These are phyloP conservation scores for Papiliotrema nemorosa DNA, from an alignment of 1,284 basidiomycete genomes.

Conservation along the genomic window DNA sequence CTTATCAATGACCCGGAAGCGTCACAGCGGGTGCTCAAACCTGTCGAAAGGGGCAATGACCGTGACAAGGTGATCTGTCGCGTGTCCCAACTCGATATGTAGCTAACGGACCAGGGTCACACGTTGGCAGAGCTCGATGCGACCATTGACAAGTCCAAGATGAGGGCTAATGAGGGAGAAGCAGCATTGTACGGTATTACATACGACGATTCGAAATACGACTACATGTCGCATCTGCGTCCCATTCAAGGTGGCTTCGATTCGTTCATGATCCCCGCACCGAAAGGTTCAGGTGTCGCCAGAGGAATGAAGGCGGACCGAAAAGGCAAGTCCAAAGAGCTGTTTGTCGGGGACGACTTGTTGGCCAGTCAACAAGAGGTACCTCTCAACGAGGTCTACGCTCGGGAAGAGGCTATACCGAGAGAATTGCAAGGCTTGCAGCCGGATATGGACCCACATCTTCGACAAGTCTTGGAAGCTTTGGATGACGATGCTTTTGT, in stretches of 20 bases:
- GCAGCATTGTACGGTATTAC: conserved; percentile 88
- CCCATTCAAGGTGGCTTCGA: conserved; percentile 62
- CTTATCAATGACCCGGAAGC: conserved; percentile 91
- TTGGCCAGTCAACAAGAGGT: conserved; percentile 71
- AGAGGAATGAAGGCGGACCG: conserved; percentile 35
- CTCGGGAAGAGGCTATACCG: conserved; percentile 66
- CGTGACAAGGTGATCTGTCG: conserved; percentile 53
- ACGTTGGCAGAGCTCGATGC: conserved; percentile 59
- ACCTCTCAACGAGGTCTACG: conserved; percentile 61
- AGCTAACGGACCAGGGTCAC: conserved; percentile 40
- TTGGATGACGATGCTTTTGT: conserved; percentile 95
- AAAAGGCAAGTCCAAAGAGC: conserved; percentile 31
- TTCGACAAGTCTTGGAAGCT: conserved; percentile 89
- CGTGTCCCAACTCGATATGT: not conserved
- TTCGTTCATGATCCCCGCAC: conserved; percentile 65
- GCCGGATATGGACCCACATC: conserved; percentile 94
- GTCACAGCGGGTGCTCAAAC: conserved; percentile 80
- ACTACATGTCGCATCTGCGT: conserved; percentile 97
- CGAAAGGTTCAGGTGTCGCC: conserved; percentile 52
- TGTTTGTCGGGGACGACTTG: conserved; percentile 62
- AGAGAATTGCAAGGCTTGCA: conserved; percentile 82
- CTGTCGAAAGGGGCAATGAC: conserved; percentile 66
- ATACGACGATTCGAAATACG: conserved; percentile 96
- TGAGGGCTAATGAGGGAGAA: conserved; percentile 63
- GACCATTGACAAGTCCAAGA: conserved; percentile 27